Evolutionary conservation across 1,284 basidiomycete genomes (phyloP).

Genomic region (Cutaneotrichosporon dermatis): DNA sequence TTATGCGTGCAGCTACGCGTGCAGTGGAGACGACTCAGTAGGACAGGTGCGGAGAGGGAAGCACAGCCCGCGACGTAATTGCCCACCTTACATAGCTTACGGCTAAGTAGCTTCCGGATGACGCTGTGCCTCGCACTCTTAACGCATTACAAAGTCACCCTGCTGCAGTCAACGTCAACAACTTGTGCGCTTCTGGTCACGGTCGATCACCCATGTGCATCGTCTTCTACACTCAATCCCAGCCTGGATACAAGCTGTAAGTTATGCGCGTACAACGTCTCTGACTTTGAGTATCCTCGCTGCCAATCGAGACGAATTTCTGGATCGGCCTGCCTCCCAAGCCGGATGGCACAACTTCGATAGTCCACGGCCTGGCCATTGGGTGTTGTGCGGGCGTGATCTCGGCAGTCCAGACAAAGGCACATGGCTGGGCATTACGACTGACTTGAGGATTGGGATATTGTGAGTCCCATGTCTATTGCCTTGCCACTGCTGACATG

Average conservation of each 20-base stretch:
- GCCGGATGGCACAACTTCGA: slow-evolving; percentile 46
- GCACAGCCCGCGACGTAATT: too few species aligned
- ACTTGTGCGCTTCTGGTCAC: neutral
- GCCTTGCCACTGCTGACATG: neutral
- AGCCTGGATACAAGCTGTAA: slow-evolving; percentile 43
- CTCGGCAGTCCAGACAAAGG: slow-evolving; percentile 29
- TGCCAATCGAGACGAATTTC: slow-evolving; percentile 46
- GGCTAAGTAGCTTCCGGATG: too few species aligned
- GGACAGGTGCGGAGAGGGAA: too few species aligned
- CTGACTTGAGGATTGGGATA: slow-evolving; percentile 38
- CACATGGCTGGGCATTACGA: slow-evolving; percentile 43
- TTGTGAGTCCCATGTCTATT: slow-evolving; percentile 28
- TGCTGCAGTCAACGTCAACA: too few species aligned
- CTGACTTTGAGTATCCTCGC: slow-evolving; percentile 35
- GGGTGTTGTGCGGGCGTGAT: slow-evolving; percentile 38
- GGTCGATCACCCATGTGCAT: slow-evolving; percentile 35
- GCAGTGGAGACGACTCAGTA: too few species aligned
- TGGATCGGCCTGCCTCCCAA: slow-evolving; percentile 35
- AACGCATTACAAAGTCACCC: too few species aligned
- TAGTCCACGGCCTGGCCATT: neutral
- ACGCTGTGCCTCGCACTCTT: too few species aligned
- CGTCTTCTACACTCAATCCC: slow-evolving; percentile 40
- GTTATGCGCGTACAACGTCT: neutral
- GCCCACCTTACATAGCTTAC: too few species aligned
- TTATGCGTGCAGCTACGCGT: too few species aligned